These are phyloP conservation scores for Tylopilus sp. DNA, from an alignment of 1,284 basidiomycete genomes.

Conservation along the genomic window DNA sequence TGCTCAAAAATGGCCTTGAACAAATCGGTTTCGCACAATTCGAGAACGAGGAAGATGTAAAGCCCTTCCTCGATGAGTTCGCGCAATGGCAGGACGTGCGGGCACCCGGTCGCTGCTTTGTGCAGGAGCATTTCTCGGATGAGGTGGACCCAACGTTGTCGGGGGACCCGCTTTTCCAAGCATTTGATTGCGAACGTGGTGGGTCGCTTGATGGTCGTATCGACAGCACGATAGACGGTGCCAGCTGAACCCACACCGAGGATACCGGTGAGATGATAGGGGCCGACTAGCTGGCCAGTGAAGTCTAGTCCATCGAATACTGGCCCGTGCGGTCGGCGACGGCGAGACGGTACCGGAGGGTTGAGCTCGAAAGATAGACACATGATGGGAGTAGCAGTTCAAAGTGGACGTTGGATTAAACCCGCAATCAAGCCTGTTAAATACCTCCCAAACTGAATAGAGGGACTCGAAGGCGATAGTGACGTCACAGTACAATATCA, in stretches of 20 bases:
- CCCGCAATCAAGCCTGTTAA: not conserved
- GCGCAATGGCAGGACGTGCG: constrained; percentile 49
- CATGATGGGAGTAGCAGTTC: not conserved
- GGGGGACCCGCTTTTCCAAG: constrained; percentile 47
- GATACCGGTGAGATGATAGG: constrained; percentile 2
- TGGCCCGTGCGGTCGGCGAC: not conserved
- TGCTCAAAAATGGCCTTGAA: constrained; percentile 45
- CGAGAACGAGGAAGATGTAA: constrained; percentile 53
- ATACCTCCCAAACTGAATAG: not conserved
- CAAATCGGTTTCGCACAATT: constrained; percentile 58
- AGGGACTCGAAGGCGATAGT: not conserved
- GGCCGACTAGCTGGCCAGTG: constrained; percentile 1
- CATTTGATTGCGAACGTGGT: constrained; percentile 66
- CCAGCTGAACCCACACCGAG: constrained; percentile 1
- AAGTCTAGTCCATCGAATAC: not conserved
- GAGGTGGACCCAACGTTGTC: constrained; percentile 48
- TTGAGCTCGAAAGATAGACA: not conserved
- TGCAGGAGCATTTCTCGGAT: constrained; percentile 53
- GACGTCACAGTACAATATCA: not conserved
- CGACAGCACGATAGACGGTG: constrained; percentile 7
- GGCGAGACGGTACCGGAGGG: not conserved
- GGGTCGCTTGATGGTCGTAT: not conserved
- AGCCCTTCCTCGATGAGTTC: constrained; percentile 48
- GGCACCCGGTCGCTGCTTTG: constrained; percentile 45
- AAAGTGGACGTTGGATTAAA: not conserved